Evolutionary conservation across 1,284 basidiomycete genomes (phyloP), one percentile per base, ranked within the genome.

Genomic region (Tremellales sp.): DNA sequence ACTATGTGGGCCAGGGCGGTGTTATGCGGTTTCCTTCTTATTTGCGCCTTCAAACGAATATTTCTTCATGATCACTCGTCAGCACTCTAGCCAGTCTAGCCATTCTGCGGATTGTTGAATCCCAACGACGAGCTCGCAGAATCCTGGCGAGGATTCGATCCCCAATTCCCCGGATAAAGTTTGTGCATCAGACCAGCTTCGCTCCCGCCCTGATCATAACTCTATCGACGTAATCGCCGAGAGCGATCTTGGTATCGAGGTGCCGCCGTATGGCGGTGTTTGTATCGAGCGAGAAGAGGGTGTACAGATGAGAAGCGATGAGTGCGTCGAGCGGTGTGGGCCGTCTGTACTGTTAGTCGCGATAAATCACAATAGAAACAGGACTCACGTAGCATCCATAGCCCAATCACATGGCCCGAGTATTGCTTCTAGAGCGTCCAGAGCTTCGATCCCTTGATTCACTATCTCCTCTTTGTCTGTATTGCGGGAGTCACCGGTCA

Each of bases 291-390:
- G 54, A 43, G 35, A 62, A 64, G 7, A 72, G 52, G 13, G 61
- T 55, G 43, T 68, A 68, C 6, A 72, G 49, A 35, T 75, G 65
- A 1, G 71, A 68, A 3, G 66, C 65, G 13, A 75, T 57, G 10
- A 75, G 53, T 0, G 73, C 72, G 42, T 75, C 73, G 3, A 75
- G 58, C 0, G 72, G 65, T 22, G 70, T 69, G 3, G 71, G 64
- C 2, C 50, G 33, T 17, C 69, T 68, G 51, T 6, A 8, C 19
- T 2, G 25, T 56, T 36, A 54, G 53, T 29, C 5, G 15, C 3
- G n/a, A 11, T 4, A 12, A 24, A 26, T 25, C 12, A 40, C 5
- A 15, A 22, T 2, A 10, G 13, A 19, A 3, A 12, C 22, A 12
- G 4, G 13, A 62, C 67, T 54, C 43, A 68, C 68, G 45, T 55